phyloP scores from a whole-genome alignment of 441 rosid species.

The Lepidium campestre region DNA sequence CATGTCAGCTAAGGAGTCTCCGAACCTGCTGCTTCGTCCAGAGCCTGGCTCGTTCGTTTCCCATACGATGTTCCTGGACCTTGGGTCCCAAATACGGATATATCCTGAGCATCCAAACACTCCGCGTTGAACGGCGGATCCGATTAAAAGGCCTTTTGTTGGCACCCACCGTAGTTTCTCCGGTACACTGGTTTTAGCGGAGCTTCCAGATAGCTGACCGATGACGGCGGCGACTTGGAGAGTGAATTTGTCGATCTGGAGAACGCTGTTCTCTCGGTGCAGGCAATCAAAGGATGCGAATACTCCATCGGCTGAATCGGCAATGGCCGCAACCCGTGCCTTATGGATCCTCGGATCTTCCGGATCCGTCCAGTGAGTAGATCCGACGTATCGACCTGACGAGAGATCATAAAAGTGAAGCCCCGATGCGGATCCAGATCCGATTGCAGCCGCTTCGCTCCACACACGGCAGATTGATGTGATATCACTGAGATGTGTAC shows the following conservation, averaged over 20 bases:
- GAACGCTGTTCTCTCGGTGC: conserved; percentile 67
- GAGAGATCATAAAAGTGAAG: conserved; percentile 81
- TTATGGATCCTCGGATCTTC: conserved; percentile 79
- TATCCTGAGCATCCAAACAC: conserved; percentile 86
- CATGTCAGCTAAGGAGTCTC: conserved; percentile 81
- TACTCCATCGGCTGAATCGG: conserved; percentile 45
- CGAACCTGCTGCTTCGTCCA: conserved; percentile 82
- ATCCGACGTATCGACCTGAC: conserved; percentile 47
- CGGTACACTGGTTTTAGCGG: conserved; percentile 53
- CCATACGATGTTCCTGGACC: conserved; percentile 61
- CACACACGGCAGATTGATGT: conserved; percentile 58
- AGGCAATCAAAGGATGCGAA: conserved; percentile 73
- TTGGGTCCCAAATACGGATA: conserved; percentile 77
- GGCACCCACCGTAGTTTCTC: conserved; percentile 70
- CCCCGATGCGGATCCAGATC: conserved; percentile 61
- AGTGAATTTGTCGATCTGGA: conserved; percentile 67
- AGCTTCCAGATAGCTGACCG: conserved; percentile 63
- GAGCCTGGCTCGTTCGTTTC: conserved; percentile 92
- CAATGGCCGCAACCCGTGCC: conserved; percentile 55
- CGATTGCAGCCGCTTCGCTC: conserved; percentile 59
- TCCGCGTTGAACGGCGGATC: conserved; percentile 52
- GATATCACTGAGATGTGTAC: conserved; percentile 72
- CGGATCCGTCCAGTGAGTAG: conserved; percentile 73
- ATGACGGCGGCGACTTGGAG: conserved; percentile 53
- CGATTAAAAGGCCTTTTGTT: conserved; percentile 36